Base-by-base conservation (phyloP, 2,329 filamentous ascomycete species). In the Lachnellula cervina region DNA sequence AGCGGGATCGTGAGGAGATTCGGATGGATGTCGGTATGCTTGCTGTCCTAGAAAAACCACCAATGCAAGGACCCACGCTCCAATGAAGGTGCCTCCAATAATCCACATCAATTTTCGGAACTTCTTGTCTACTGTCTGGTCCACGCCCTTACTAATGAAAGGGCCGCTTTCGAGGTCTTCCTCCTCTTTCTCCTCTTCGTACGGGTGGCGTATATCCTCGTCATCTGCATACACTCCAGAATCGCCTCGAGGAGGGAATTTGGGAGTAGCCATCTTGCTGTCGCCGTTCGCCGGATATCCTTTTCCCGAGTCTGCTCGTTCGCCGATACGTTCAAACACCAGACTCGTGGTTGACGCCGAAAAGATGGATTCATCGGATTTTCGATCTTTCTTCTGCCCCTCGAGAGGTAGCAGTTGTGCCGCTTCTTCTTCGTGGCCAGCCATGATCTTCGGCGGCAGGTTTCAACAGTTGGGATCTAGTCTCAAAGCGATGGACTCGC, bases 281-380 rank as follows among this genome's bases (percentile, higher is more conserved):
- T 63, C 60, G 25, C 59, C 54, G 49, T 64, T 65, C 54, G 55
- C 35, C 17, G 52, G 40, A 35, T 56, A 59, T 50, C 59, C 58
- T 37, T 60, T 59, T 16, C 56, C 56, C 25, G 60, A 61, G 25
- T 55, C 58, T 21, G 55, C 62, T 23, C 63, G 62, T 68, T 89
- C 85, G 65, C 82, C 80, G 62, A 93, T 80, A 60, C 87, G 83
- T 62, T 94, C 89, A 68, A 94, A 89, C 52, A 94, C 83, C 14
- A 94, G 78, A 64, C 89, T 93, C 4, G 87, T 91, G 11, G 89
- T 93, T 35, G 89, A 94, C n/a, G 84, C 85, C 42, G 87, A 87
- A n/a, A 87, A 89, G 46, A 82, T 71, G 3, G 89, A 90, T 25
- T 70, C 68, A 47, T 64, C 59, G 2, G 68, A 71, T 54, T 57